Base-by-base conservation (phyloP, 257 asterid species). In the Hygrophila difformis region DNA sequence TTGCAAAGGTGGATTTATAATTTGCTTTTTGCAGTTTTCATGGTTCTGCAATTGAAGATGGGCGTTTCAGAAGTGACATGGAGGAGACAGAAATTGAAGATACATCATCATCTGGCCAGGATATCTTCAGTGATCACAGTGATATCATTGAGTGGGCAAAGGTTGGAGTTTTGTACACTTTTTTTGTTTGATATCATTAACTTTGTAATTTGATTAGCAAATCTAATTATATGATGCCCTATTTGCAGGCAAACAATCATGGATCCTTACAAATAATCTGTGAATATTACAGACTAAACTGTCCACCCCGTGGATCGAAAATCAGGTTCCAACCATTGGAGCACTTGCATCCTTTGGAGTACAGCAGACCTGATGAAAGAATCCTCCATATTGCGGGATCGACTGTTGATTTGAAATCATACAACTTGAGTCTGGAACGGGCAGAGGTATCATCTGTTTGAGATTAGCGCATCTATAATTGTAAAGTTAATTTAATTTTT, bases 141-240 rank as follows among this genome's bases (percentile, higher is more conserved):
- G 97, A 82, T 63, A 78, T 91, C 52, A 82, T 83, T 45, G 85
- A 82, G 62, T 86, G 97, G 99, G 97, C 97, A 4, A 91, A 91
- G 96, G 99, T 91, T 59, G 37, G 44, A 59, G 44, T 66, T 48
- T 11, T 40, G 37, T 33, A 5, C 37, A 5, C 12, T 33, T 15
- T 8, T 26, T 45, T 0, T 5, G 2, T 10, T 33, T 33, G 37
- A 33, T 9, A 33, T 33, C 12, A 5, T 33, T 10, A 3, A 33
- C 12, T 5, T 33, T 33, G 12, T 33, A 29, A 45, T 39, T 53
- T 17, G 44, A 28, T n/a, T 44, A 21, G 18, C 24, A 53, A 24
- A 53, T 56, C 44, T 60, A 31, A 2, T 36, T 28, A 9, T 16
- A 33, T 28, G 12, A 49, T 47, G 55, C 26, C 55, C 47, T 61